Percentiles rank a stretch among this genome's conserved stretches.
phyloP scores from a whole-genome alignment of 768 basidiomycete species.

The Lentinula edodes region DNA sequence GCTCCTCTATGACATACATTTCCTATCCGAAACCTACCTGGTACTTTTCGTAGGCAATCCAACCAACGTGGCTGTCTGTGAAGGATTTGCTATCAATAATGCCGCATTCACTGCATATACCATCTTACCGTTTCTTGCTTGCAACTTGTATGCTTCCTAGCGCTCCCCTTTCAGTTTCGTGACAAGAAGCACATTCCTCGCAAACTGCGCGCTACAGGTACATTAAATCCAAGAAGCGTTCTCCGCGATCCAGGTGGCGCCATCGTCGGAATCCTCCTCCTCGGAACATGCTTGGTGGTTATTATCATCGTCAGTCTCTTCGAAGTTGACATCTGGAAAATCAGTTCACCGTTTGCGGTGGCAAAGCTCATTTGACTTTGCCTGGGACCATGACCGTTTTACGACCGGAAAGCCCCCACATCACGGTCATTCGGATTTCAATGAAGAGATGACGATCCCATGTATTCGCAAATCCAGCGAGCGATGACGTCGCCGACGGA shows the following conservation, averaged over 20 bases:
- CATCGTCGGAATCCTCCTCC: conserved; percentile 61
- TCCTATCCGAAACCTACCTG: too few relatives aligned
- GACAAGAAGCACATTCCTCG: conserved; percentile 48
- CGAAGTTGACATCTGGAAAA: conserved; percentile 76
- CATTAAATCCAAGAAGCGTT: conserved; percentile 50
- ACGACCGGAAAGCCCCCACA: conserved; percentile 19
- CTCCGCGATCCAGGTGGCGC: conserved; percentile 75
- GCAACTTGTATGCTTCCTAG: conserved; percentile 55
- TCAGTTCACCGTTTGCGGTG: conserved; percentile 75
- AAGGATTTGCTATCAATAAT: conserved; percentile 77
- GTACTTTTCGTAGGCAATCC: conserved; percentile 83
- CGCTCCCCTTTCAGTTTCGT: conserved; percentile 57
- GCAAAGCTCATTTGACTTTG: conserved; percentile 67
- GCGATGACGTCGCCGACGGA: conserved; percentile 9
- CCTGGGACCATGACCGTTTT: conserved; percentile 50
- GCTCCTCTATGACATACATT: too few relatives aligned
- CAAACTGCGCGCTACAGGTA: conserved; percentile 26
- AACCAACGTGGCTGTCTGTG: conserved; percentile 90
- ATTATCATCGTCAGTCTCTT: conserved; percentile 75
- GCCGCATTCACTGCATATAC: conserved; percentile 78
- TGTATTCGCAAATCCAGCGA: conserved; percentile 9
- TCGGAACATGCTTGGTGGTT: conserved; percentile 62
- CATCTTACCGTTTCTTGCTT: conserved; percentile 72
- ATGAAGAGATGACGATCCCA: conserved; percentile 12
- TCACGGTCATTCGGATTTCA: conserved; percentile 12